A percentile compares a stretch with the other conserved stretches of the same genome.
These are phyloP conservation scores for Pseudognaphalium luteoalbum DNA, from an alignment of 129 eudicot genomes.

Conservation along the genomic window DNA sequence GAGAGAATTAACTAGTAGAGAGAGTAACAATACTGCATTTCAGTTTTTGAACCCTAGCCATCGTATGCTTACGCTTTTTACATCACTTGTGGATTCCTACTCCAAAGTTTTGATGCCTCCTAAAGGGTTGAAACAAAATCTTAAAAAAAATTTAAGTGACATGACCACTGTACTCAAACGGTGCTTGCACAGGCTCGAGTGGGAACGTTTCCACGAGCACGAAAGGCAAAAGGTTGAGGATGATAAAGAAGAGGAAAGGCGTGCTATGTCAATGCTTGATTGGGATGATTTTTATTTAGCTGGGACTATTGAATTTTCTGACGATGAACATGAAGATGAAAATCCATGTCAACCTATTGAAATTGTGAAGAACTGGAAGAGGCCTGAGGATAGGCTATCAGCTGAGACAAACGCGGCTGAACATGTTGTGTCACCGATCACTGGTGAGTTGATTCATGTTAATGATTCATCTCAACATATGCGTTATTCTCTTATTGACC, in stretches of 20 bases:
- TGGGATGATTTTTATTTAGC: constrained; percentile 92
- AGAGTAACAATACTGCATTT: constrained; percentile 74
- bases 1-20: constrained; percentile 72
- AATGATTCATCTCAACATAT: constrained; percentile 89
- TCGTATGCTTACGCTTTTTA: background rate
- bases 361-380: constrained; percentile 84
- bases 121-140: background rate
- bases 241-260: constrained; percentile 74
- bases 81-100: background rate
- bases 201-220: constrained; percentile 89
- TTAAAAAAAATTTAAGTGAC: background rate
- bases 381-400: constrained; percentile 77
- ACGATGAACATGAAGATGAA: constrained; percentile 64
- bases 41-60: constrained; percentile 82
- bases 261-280: constrained; percentile 79
- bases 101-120: background rate
- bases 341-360: constrained; percentile 83
- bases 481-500: constrained; percentile 87
- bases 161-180: constrained; percentile 45
- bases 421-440: constrained; percentile 74
- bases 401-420: constrained; percentile 69
- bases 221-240: constrained; percentile 86
- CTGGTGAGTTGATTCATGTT: constrained; percentile 77
- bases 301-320: constrained; percentile 75
- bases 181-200: constrained; percentile 76